Base-by-base conservation (phyloP, 139 green algal genomes). In the Picochlorum sp. region DNA sequence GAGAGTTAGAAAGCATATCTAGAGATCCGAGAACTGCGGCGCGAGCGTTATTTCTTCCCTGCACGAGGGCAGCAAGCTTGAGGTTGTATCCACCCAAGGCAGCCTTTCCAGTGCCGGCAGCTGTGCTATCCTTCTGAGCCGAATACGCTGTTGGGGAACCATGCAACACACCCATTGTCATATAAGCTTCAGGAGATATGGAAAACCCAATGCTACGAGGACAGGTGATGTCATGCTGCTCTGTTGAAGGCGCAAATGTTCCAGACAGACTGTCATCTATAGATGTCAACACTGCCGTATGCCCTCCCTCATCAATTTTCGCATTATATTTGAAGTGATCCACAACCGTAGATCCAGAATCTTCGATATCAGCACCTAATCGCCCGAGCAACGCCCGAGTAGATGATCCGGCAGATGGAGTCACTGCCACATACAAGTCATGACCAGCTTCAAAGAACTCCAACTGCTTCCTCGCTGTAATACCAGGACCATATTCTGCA, bases 11-110 rank as follows among this genome's bases (percentile, higher is more conserved):
- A 70, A 95, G 85, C 67, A 96, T 77, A 51, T 88, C 79, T 34
- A 90, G 28, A 2, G 89, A 96, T 16, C 91, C 90, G 1, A 72
- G 54, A 24, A 97, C 77, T 47, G 87, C 58, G 5, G 90, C 83
- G 21, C 90, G 81, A 4, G 85, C 90, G 50, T 95, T 91, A 73
- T 96, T 96, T 45, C 87, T 76, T 20, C 83, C 79, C 85, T 96
- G 84, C 16, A 67, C 58, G 8, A 69, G 51, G 14, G 76, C 79
- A 28, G 79, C 78, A 65, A 84, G 49, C 0, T 57, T 61, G 3
- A 70, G 5, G 7, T 50, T 34, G 2, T 6, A 24, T 10, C 70
- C 75, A 9, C 72, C 66, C 16, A 79, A 38, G 11, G 47, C 55
- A 50, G 45, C 51, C 69, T 41, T 41, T 1, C 34, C 34, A 41